phyloP scores from a whole-genome alignment of 129 eudicot species.

The Lactuca saligna region DNA sequence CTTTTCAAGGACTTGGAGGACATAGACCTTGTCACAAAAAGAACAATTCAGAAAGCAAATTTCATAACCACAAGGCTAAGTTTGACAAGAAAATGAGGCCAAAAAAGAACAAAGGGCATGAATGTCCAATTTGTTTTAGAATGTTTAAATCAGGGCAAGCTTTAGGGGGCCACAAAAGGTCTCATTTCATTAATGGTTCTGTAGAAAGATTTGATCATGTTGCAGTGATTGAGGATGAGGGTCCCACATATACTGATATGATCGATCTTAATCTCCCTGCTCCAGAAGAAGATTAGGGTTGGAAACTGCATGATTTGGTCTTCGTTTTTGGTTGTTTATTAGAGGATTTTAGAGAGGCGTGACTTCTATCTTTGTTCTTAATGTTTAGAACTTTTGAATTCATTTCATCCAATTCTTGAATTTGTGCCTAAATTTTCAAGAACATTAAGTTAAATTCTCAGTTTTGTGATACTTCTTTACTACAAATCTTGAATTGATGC shows the following conservation, averaged over 20 bases:
- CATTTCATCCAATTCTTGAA: not conserved
- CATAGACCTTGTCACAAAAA: slow-evolving; percentile 81
- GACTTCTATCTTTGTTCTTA: slow-evolving; percentile 27
- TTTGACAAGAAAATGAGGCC: slow-evolving; percentile 46
- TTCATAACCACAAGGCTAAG: slow-evolving; percentile 35
- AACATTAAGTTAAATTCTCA: too few relatives aligned
- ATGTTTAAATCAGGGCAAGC: slow-evolving; percentile 97
- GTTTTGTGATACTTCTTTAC: not conserved
- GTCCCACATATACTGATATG: slow-evolving; percentile 35
- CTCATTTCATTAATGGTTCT: slow-evolving; percentile 68
- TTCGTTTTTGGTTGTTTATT: slow-evolving; percentile 28
- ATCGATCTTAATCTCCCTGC: slow-evolving; percentile 89
- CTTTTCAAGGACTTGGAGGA: slow-evolving; percentile 94
- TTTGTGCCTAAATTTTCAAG: too few relatives aligned
- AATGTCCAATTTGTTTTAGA: slow-evolving; percentile 79
- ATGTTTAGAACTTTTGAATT: slow-evolving; percentile 34
- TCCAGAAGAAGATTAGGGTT: slow-evolving; percentile 57
- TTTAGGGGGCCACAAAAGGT: slow-evolving; percentile 96
- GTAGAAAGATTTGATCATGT: slow-evolving; percentile 35
- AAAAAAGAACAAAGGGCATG: slow-evolving; percentile 71
- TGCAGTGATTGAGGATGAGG: slow-evolving; percentile 37
- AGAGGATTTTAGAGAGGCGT: slow-evolving; percentile 33
- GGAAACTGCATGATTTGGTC: slow-evolving; percentile 2
- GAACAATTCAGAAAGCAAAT: slow-evolving; percentile 35
- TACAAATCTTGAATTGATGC: slow-evolving; percentile 26